These are phyloP conservation scores for Serpula lacrymans DNA, from an alignment of 768 basidiomycete species.

Conservation along the genomic window DNA sequence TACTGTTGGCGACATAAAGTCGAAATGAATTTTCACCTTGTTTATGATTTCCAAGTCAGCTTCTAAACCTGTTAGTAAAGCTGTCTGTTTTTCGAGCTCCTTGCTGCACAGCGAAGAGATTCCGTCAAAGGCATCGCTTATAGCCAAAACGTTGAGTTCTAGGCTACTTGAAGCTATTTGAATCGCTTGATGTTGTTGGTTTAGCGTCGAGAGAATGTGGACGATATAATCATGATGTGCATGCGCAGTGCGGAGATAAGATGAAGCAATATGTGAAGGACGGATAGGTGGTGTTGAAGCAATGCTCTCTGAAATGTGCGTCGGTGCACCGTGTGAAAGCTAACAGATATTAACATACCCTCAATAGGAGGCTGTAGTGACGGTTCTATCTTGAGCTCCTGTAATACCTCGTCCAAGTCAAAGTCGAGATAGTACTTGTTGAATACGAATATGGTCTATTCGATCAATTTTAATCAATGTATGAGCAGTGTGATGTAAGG, in stretches of 20 bases:
- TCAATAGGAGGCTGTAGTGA: slow-evolving; percentile 68
- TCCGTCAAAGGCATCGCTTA: slow-evolving; percentile 66
- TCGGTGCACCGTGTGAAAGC: not conserved
- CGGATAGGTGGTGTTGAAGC: slow-evolving; percentile 71
- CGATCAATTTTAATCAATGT: slow-evolving; percentile 9
- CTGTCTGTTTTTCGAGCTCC: slow-evolving; percentile 66
- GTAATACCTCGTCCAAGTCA: slow-evolving; percentile 61
- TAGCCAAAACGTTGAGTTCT: slow-evolving; percentile 68
- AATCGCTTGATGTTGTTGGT: slow-evolving; percentile 65
- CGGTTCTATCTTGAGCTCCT: slow-evolving; percentile 57
- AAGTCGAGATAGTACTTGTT: slow-evolving; percentile 78
- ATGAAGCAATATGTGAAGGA: slow-evolving; percentile 61
- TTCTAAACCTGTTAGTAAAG: slow-evolving; percentile 59
- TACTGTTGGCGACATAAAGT: slow-evolving; percentile 67
- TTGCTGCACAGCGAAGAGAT: slow-evolving; percentile 50
- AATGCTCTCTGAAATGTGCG: slow-evolving; percentile 44
- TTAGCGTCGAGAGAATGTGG: slow-evolving; percentile 48
- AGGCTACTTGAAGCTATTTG: slow-evolving; percentile 71
- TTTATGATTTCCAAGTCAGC: slow-evolving; percentile 71
- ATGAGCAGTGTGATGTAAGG: not conserved
- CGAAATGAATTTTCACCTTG: slow-evolving; percentile 64
- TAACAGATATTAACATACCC: slow-evolving; percentile 38
- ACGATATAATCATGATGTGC: slow-evolving; percentile 61
- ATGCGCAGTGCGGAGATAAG: slow-evolving; percentile 62
- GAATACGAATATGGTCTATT: slow-evolving; percentile 74